Conservation (phyloP, 306 rosid species). For the Lathyrus oleraceus region DNA sequence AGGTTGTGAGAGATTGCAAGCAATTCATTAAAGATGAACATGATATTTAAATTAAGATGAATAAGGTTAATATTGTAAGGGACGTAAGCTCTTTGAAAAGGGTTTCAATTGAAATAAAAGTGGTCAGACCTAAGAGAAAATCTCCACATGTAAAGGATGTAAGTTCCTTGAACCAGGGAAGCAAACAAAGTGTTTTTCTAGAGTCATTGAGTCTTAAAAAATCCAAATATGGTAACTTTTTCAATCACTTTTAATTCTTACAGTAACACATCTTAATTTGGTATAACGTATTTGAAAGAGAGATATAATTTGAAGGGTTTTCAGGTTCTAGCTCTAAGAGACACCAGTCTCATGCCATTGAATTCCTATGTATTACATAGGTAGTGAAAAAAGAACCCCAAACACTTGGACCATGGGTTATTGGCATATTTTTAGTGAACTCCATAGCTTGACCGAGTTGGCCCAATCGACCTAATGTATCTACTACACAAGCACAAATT, state of each 20-base stretch:
- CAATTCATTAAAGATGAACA: background rate
- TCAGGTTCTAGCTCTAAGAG: constrained; percentile 70
- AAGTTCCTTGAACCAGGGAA: constrained; percentile 5
- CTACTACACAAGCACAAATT: constrained; percentile 76
- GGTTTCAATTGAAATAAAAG: background rate
- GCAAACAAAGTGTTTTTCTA: constrained; percentile 38
- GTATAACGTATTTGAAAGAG: constrained; percentile 60
- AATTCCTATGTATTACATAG: constrained; percentile 60
- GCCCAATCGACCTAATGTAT: constrained; percentile 69
- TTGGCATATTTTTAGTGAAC: constrained; percentile 60
- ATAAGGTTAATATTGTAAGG: too few species aligned
- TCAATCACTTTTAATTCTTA: background rate
- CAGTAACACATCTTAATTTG: background rate
- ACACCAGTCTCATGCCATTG: constrained; percentile 48
- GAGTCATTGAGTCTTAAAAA: constrained; percentile 45
- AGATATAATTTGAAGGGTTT: constrained; percentile 71
- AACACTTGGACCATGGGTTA: constrained; percentile 64
- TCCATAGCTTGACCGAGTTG: constrained; percentile 58
- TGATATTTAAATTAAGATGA: background rate
- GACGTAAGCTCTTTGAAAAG: too few species aligned
- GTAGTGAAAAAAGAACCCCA: constrained; percentile 81
- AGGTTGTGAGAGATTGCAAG: too few species aligned
- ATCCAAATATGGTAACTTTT: constrained; percentile 66
- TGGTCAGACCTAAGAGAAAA: constrained; percentile 14
- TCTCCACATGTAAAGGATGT: constrained; percentile 12